Percentiles rank a stretch among this genome's conserved stretches.
Evolutionary conservation across 2,329 filamentous ascomycete species (phyloP).

Genomic region (Talaromyces sp.): DNA sequence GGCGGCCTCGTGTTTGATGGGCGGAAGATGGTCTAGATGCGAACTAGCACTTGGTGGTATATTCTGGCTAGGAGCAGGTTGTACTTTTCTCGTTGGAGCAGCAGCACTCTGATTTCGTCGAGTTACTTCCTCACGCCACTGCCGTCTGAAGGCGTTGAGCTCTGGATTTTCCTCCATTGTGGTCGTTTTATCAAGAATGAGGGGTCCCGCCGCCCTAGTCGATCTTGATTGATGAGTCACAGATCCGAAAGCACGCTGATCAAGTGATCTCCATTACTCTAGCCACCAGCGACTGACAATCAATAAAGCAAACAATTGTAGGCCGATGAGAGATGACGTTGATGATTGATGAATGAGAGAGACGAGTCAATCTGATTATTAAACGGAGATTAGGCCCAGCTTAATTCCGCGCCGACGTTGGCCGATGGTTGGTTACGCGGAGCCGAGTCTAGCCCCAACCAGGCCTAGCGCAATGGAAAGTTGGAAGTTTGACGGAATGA

Average conservation of each 20-base stretch:
- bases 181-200: neutral
- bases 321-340: neutral
- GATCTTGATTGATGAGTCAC: conserved; percentile 2
- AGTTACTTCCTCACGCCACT: conserved; percentile 80
- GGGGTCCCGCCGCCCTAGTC: neutral
- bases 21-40: conserved; percentile 32
- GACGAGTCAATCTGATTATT: conserved; percentile 18
- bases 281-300: neutral
- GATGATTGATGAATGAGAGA: conserved; percentile 18
- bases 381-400: conserved; percentile 7
- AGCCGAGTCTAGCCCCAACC: neutral
- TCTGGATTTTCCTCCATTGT: conserved; percentile 58
- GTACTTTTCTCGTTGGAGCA: conserved; percentile 15
- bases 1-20: conserved; percentile 38
- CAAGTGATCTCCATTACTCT: neutral
- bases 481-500: conserved; percentile 1
- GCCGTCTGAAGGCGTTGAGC: conserved; percentile 77
- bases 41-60: conserved; percentile 16
- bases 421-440: neutral
- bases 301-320: neutral
- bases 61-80: conserved; percentile 19
- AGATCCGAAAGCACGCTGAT: neutral
- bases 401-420: conserved; percentile 5
- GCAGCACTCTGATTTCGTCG: conserved; percentile 40
- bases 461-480: neutral